Base-by-base conservation (phyloP, 2,329 filamentous ascomycete species). In the Moelleriella libera region DNA sequence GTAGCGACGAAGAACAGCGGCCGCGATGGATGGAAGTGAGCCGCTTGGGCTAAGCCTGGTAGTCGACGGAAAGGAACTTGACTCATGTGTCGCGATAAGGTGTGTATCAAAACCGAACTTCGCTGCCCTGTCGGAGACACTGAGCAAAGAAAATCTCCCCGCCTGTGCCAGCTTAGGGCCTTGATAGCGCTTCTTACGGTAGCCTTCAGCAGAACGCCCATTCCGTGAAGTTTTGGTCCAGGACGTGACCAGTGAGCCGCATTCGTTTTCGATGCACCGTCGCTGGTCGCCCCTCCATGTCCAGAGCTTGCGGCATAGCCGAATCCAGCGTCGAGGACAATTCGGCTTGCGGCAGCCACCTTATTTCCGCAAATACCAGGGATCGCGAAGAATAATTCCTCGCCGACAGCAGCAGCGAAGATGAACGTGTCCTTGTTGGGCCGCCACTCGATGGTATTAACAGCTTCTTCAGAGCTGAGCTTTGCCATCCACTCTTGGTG, bases 1-100 rank as follows among this genome's bases (percentile, higher is more conserved):
- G 94, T 97, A 3, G 92, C 92, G 48, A 98, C 87, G 61, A 97
- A 97, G 69, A 98, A 89, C 45, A 95, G 80, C 0, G 92, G 89
- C 55, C 88, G 83, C 41, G 83, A 86, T 2, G 92, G 92, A 64
- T 98, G 94, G 75, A 98, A 98, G 55, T 89, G 87, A 5, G 88
- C 89, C 1, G 85, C 84, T 66, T 97, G 90, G 1, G 89, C 76
- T 48, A 85, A 74, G 44, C 83, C 87, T 44, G 88, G 81, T 31
- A 78, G 65, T 47, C 74, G 75, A 51, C 87, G 84, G 79, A 98
- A 97, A 30, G 92, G 94, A 53, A 92, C 82, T 65, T 98, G 92
- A 3, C 88, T 96, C 43, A 90, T 76, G 67, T 98, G 92, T 65
- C 94, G 95, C 49, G 86, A 92, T 51, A 98, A 72, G 0, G 90